Evolutionary conservation across 306 rosid species (phyloP).

Genomic region (Dalbergia cochinchinensis): DNA sequence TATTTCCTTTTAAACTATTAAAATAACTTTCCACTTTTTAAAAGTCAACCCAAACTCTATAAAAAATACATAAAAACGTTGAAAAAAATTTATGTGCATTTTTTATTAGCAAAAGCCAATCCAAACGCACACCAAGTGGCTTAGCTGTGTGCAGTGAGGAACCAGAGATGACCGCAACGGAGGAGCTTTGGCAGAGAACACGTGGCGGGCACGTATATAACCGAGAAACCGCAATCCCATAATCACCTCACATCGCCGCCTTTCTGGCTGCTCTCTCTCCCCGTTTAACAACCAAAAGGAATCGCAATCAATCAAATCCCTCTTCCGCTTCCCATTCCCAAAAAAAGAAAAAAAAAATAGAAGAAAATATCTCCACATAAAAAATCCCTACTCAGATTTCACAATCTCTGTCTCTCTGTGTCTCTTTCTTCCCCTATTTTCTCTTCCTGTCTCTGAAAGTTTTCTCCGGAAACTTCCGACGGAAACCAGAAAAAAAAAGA

Average conservation of each 20-base stretch:
- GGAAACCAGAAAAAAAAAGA: neutral
- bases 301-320: neutral
- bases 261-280: constrained; percentile 20
- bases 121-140: no score
- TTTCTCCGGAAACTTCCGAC: constrained; percentile 41
- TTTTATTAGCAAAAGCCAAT: no score
- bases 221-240: constrained; percentile 35
- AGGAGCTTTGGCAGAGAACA: constrained; percentile 11
- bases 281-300: neutral
- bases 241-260: constrained; percentile 66
- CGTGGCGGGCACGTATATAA: constrained; percentile 38
- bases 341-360: neutral
- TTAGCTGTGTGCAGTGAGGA: neutral
- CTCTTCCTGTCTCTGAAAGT: neutral
- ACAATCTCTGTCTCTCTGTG: neutral
- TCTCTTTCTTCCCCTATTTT: neutral
- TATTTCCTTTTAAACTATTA: no score
- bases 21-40: no score
- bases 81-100: no score
- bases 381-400: constrained; percentile 24
- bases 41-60: no score
- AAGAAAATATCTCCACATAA: constrained; percentile 5
- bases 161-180: neutral
- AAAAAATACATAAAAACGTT: no score
- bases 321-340: constrained; percentile 28